phyloP scores from a whole-genome alignment of 2,329 filamentous ascomycete species.

The Chaetomium olivaceum region DNA sequence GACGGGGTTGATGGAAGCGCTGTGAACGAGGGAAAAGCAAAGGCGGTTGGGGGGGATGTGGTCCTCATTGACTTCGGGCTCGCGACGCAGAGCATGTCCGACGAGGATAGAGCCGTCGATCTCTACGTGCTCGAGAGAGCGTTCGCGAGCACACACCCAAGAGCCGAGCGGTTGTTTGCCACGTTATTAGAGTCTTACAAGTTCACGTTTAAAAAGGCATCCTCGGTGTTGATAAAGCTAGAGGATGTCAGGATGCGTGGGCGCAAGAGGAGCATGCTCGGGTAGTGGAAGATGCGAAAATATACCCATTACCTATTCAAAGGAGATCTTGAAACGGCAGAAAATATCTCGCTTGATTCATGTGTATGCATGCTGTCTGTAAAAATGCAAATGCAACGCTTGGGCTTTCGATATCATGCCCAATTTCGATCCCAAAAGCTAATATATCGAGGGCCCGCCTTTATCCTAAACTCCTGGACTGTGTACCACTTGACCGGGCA shows the following conservation, averaged over 20 bases:
- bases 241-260: conserved; percentile 94
- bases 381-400: neutral
- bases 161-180: conserved; percentile 73
- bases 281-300: conserved; percentile 50
- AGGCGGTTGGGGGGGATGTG: conserved; percentile 67
- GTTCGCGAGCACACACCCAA: conserved; percentile 91
- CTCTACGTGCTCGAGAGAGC: conserved; percentile 93
- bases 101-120: conserved; percentile 94
- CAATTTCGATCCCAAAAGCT: neutral
- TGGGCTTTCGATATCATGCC: neutral
- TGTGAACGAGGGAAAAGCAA: conserved; percentile 26
- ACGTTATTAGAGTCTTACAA: conserved; percentile 75
- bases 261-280: conserved; percentile 95
- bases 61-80: conserved; percentile 95
- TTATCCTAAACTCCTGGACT: conserved; percentile 20
- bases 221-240: conserved; percentile 73
- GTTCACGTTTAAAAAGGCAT: conserved; percentile 72
- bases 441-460: conserved; percentile 9
- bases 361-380: conserved; percentile 10
- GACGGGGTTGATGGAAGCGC: conserved; percentile 22
- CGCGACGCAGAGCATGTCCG: conserved; percentile 74
- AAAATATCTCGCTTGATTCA: conserved; percentile 19
- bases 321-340: conserved; percentile 5
- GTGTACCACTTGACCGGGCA: conserved; percentile 9
- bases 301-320: conserved; percentile 14